Base-by-base conservation (phyloP, 495 filamentous ascomycete species). In the Neurospora tetraspora region DNA sequence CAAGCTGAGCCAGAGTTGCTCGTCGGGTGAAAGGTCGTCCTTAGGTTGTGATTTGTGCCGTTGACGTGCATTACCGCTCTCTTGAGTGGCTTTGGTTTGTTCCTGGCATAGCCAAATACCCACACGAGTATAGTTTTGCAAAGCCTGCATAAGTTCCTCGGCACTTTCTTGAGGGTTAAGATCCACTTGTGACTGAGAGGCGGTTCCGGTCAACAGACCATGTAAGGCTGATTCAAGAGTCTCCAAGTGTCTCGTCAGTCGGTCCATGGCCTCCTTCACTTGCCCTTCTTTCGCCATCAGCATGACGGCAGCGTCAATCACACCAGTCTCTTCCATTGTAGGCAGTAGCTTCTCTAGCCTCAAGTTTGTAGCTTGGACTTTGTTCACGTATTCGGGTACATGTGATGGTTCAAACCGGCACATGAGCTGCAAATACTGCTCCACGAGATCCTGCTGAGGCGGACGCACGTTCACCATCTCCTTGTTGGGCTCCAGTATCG, bases 101-200 rank as follows among this genome's bases (percentile, higher is more conserved):
- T 92, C 91, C 82, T 96, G 94, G 76, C 96, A 98, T 31, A 99
- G 86, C 96, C 96, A 99, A 27, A 94, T 93, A 38, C 96, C 96
- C 27, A 99, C 93, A 69, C 92, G 89, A 1, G 90, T 87, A 80
- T 97, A 98, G 78, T 95, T 98, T 71, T 95, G 88, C 59, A 99
- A 80, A 5, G 91, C 91, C 43, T 90, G 88, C 20, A 97, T 84
- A 3, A 96, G 85, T 65, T 90, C 87, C 74, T 88, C 85, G 6
- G 86, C 83, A 0, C 87, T 82, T 53, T 79, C 79, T 69, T 84
- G 82, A 8, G 53, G 27, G 16, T 65, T 65, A 5, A 81, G 73
- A 68, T 89, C 85, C 34, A 84, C 81, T n/a, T 86, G 85, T 68
- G 90, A 87, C 70, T 82, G 76, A 5, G 79, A 73, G 37, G 75